Evolutionary conservation across 257 asterid genomes (phyloP).

Genomic region (Thymus mandschuricus): DNA sequence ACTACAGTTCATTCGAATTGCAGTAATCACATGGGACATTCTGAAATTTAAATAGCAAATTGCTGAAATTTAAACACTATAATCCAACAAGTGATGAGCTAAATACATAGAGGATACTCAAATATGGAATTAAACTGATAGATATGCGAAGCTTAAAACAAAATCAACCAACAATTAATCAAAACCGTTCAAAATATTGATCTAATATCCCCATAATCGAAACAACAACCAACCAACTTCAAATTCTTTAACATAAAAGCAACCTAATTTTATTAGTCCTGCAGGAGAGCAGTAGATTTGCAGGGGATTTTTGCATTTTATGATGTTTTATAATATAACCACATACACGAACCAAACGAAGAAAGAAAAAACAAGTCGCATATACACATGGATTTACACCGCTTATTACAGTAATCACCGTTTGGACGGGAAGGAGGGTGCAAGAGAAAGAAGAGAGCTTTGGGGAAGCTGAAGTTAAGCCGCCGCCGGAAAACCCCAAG

Average conservation of each 20-base stretch:
- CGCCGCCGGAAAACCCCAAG: slow-evolving; percentile 11
- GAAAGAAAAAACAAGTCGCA: not conserved
- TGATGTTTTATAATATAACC: not conserved
- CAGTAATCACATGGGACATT: not conserved
- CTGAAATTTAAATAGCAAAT: too few species aligned
- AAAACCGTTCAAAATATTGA: not conserved
- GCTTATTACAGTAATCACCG: slow-evolving; percentile 11
- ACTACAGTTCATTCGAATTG: not conserved
- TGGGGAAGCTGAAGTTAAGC: slow-evolving; percentile 22
- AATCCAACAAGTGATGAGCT: slow-evolving; percentile 1
- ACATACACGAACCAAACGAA: not conserved
- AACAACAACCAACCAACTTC: not conserved
- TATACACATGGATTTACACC: not conserved
- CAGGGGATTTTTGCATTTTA: not conserved
- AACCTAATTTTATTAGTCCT: not conserved
- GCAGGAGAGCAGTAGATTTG: not conserved
- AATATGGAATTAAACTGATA: not conserved
- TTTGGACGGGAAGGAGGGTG: slow-evolving; percentile 11
- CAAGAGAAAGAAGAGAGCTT: slow-evolving; percentile 20
- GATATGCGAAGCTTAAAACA: not conserved
- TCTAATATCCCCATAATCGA: not conserved
- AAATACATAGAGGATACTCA: not conserved
- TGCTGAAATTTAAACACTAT: not conserved
- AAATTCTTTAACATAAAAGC: not conserved
- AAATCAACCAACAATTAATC: not conserved